Base-by-base conservation (phyloP, 1,139 yeast genomes). In the Pichia sorboxylosa region DNA sequence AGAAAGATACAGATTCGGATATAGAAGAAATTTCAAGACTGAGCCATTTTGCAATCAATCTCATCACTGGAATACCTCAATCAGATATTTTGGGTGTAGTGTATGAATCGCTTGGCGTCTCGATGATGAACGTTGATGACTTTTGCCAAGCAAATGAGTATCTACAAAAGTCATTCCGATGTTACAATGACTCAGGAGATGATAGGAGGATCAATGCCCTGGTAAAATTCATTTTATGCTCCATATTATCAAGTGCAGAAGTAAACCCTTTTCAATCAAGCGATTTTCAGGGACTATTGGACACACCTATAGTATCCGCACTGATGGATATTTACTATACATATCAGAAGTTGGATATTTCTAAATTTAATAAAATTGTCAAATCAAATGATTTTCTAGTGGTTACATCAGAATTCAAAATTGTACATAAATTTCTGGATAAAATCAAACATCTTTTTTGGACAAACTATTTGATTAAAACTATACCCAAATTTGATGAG, bases 121-220 rank as follows among this genome's bases (percentile, higher is more conserved):
- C 81, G 44, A 69, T 71, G 36, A 73, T 80, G 64, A 63, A 68
- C 42, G 66, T 72, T 31, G 64, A 67, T 13, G 69, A 73, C 41
- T 82, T 68, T 61, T 73, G 68, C 29, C 55, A 57, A 32, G 84
- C 93, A 0, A 64, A 81, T 24, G 59, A 64, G 29, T 78, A 70
- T 39, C 77, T 79, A 45, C 79, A 77, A 48, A 84, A 77, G 44
- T 65, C 82, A 33, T 82, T 82, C 54, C 76, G 77, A 45, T 75
- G 69, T 42, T 81, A 73, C 51, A 92, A 82, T 51, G 93, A 81
- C 53, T 78, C 83, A 18, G 93, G 92, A 1, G 73, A 80, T 35
- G 60, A 60, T 30, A 66, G 79, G 34, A 66, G 82, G 37, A 60
- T 67, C 22, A 51, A 55, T 17, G 69, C 75, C 4, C 60, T 82